Evolutionary conservation across 2,329 filamentous ascomycete genomes (phyloP).

Genomic region (Penicillium janthinellum): DNA sequence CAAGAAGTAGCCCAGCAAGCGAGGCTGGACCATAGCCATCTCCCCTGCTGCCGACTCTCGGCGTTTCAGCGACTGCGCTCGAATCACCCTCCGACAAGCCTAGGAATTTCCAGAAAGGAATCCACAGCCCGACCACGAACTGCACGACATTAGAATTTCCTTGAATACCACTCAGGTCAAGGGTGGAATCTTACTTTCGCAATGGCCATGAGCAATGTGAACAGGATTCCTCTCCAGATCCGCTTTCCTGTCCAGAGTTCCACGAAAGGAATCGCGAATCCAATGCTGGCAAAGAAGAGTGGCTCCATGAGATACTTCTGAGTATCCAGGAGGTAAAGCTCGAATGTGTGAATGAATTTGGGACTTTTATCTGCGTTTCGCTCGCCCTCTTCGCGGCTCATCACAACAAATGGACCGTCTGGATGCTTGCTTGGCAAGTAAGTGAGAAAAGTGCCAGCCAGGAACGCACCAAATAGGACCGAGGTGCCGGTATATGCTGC

Average conservation of each 20-base stretch:
- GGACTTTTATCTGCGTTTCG: constrained; percentile 37
- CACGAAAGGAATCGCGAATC: constrained; percentile 37
- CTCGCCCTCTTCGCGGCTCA: constrained; percentile 39
- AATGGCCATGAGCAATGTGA: constrained; percentile 33
- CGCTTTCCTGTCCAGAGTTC: constrained; percentile 36
- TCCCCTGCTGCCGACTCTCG: background rate
- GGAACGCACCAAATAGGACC: constrained; percentile 42
- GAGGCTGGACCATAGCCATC: constrained; percentile 15
- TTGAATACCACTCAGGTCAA: too few relatives aligned
- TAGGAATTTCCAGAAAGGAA: constrained; percentile 25
- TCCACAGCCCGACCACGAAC: constrained; percentile 34
- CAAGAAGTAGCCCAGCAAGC: constrained; percentile 30
- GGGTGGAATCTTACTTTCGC: constrained; percentile 26
- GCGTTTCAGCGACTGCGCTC: background rate
- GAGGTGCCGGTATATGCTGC: constrained; percentile 43
- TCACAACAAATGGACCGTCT: constrained; percentile 40
- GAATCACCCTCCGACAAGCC: background rate
- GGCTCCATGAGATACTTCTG: constrained; percentile 39
- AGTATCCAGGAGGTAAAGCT: constrained; percentile 39
- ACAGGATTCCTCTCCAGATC: constrained; percentile 36
- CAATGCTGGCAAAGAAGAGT: constrained; percentile 36
- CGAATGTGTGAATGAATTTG: constrained; percentile 44
- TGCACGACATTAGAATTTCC: constrained; percentile 1
- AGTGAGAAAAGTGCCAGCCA: constrained; percentile 40
- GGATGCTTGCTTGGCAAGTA: constrained; percentile 41